A percentile compares a stretch with the other conserved stretches of the same genome.
Conservation (phyloP, 2,329 filamentous ascomycete genomes). For the Fusarium sp. region DNA sequence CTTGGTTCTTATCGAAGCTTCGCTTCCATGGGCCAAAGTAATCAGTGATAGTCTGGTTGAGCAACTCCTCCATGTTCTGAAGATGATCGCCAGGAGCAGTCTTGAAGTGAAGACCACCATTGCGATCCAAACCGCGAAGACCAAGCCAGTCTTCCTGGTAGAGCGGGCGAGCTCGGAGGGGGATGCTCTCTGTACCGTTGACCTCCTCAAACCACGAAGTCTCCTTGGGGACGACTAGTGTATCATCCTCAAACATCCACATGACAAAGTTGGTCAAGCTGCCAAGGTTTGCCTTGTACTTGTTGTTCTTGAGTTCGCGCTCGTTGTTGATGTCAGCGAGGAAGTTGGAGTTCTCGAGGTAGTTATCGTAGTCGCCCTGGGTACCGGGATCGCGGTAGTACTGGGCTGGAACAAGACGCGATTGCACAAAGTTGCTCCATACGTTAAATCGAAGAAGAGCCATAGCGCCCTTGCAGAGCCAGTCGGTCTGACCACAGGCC, state of each 20-base stretch:
- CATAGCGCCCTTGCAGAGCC: slow-evolving; percentile 83
- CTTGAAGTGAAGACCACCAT: slow-evolving; percentile 81
- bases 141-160: slow-evolving; percentile 97
- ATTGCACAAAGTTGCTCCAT: slow-evolving; percentile 83
- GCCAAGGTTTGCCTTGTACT: slow-evolving; percentile 78
- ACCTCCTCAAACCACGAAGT: slow-evolving; percentile 91
- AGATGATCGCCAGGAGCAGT: slow-evolving; percentile 84
- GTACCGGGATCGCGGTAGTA: slow-evolving; percentile 80
- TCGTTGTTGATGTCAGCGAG: slow-evolving; percentile 98
- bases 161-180: slow-evolving; percentile 74
- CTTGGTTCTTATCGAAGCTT: slow-evolving; percentile 45
- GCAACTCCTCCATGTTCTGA: slow-evolving; percentile 73
- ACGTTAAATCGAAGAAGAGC: slow-evolving; percentile 81
- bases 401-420: slow-evolving; percentile 87
- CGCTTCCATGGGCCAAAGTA: slow-evolving; percentile 70
- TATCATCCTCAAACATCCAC: slow-evolving; percentile 90
- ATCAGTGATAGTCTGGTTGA: slow-evolving; percentile 73
- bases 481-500: slow-evolving; percentile 76
- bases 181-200: slow-evolving; percentile 74
- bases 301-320: slow-evolving; percentile 75
- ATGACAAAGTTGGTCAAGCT: slow-evolving; percentile 82
- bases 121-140: slow-evolving; percentile 79
- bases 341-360: slow-evolving; percentile 86
- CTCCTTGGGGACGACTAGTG: slow-evolving; percentile 88
- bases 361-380: slow-evolving; percentile 66